phyloP scores from a whole-genome alignment of 805 yeast genomes.

The Wickerhamomyces bisporus region DNA sequence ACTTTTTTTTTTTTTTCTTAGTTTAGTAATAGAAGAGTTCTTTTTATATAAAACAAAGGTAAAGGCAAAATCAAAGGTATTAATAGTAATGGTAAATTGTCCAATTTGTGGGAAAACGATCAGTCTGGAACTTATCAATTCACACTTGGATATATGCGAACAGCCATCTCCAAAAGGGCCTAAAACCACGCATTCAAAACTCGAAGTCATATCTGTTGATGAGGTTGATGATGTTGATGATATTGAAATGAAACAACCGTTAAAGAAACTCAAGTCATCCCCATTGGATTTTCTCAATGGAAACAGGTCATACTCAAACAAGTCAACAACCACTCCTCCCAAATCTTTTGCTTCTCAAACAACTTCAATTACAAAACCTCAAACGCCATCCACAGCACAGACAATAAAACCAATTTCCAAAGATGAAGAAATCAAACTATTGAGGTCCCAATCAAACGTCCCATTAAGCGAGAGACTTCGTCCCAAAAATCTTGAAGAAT shows the following conservation, averaged over 20 bases:
- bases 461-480: constrained; percentile 78
- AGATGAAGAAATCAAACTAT: constrained; percentile 14
- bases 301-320: background rate
- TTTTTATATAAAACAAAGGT: too few relatives aligned
- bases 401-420: constrained; percentile 1
- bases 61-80: too few relatives aligned
- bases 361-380: background rate
- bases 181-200: background rate
- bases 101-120: constrained; percentile 21
- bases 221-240: background rate
- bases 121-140: constrained; percentile 15
- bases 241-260: background rate
- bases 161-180: too few relatives aligned
- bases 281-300: background rate
- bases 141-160: constrained; percentile 22
- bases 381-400: background rate
- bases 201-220: background rate
- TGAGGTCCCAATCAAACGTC: constrained; percentile 12
- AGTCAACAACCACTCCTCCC: background rate
- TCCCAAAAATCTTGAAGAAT: constrained; percentile 65
- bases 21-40: too few relatives aligned
- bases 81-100: constrained; percentile 21
- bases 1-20: background rate
- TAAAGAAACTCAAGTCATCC: constrained; percentile 8
- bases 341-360: background rate